phyloP scores from a whole-genome alignment of 208 protist species.

The Leishmania aethiopica region DNA sequence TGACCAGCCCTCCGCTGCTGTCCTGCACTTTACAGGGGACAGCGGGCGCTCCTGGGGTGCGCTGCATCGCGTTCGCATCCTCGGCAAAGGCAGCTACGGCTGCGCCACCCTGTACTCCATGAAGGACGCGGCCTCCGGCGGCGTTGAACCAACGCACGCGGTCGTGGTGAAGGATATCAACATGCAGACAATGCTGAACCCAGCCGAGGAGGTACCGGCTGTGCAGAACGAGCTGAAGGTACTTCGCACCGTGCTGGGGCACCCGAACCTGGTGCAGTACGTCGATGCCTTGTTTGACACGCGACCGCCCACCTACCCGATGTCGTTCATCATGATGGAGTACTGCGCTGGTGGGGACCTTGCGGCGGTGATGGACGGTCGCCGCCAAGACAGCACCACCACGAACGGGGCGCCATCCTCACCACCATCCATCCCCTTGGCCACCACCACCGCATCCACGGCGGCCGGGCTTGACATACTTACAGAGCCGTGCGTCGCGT shows the following conservation, averaged over 20 bases:
- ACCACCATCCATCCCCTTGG: background rate
- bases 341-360: constrained; percentile 81
- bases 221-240: constrained; percentile 63
- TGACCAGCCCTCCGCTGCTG: constrained; percentile 31
- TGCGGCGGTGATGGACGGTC: constrained; percentile 39
- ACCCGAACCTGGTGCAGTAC: constrained; percentile 76
- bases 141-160: background rate
- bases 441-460: background rate
- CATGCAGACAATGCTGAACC: constrained; percentile 69
- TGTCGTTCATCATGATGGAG: constrained; percentile 86
- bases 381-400: background rate
- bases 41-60: constrained; percentile 31
- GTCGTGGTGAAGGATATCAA: constrained; percentile 87
- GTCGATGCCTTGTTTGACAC: constrained; percentile 41
- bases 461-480: background rate
- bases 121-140: background rate
- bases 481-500: constrained; percentile 54
- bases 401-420: background rate
- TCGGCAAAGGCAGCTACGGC: constrained; percentile 85
- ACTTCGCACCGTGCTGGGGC: constrained; percentile 42
- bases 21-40: constrained; percentile 32
- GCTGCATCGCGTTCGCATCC: constrained; percentile 58
- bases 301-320: constrained; percentile 30
- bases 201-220: constrained; percentile 56
- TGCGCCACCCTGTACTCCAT: constrained; percentile 72